A percentile compares a stretch with the other conserved stretches of the same genome.
These are phyloP conservation scores for Nigrospora oryzae DNA, from an alignment of 2,329 filamentous ascomycete species.

Conservation along the genomic window DNA sequence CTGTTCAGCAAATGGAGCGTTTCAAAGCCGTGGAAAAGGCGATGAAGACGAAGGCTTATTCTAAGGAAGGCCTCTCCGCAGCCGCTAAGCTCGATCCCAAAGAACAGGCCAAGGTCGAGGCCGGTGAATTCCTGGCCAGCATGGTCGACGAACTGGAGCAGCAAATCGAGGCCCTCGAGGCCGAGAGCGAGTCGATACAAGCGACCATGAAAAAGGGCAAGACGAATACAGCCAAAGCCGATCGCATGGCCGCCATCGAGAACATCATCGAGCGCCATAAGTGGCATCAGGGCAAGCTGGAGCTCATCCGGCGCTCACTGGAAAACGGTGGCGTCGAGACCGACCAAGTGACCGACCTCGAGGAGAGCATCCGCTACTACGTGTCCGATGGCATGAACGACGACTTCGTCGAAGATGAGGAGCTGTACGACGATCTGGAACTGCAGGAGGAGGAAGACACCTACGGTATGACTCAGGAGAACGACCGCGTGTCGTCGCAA, in stretches of 20 bases:
- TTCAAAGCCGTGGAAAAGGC: conserved; percentile 99
- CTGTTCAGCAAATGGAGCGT: conserved; percentile 85
- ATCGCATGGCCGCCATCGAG: conserved; percentile 82
- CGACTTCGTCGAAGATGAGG: conserved; percentile 90
- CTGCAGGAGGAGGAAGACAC: conserved; percentile 86
- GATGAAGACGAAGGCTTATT: conserved; percentile 99
- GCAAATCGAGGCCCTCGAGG: conserved; percentile 88
- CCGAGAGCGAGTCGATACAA: conserved; percentile 79
- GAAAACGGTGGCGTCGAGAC: conserved; percentile 89
- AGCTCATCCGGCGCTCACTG: conserved; percentile 79
- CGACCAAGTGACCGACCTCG: conserved; percentile 77
- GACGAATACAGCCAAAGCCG: conserved; percentile 72
- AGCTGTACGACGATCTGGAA: conserved; percentile 89
- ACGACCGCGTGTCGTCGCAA: conserved; percentile 88
- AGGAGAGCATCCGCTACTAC: conserved; percentile 92
- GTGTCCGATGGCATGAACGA: conserved; percentile 81
- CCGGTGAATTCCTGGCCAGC: conserved; percentile 73
- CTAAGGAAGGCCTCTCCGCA: conserved; percentile 90
- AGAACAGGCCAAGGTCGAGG: conserved; percentile 87
- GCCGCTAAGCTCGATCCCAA: conserved; percentile 94
- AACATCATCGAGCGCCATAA: conserved; percentile 83
- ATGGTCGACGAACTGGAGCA: conserved; percentile 91
- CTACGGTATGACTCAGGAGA: conserved; percentile 72
- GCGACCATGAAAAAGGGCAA: conserved; percentile 93
- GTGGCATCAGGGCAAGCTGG: conserved; percentile 90